phyloP scores from a whole-genome alignment of 2,329 filamentous ascomycete species.

The Clarireedia paspali region DNA sequence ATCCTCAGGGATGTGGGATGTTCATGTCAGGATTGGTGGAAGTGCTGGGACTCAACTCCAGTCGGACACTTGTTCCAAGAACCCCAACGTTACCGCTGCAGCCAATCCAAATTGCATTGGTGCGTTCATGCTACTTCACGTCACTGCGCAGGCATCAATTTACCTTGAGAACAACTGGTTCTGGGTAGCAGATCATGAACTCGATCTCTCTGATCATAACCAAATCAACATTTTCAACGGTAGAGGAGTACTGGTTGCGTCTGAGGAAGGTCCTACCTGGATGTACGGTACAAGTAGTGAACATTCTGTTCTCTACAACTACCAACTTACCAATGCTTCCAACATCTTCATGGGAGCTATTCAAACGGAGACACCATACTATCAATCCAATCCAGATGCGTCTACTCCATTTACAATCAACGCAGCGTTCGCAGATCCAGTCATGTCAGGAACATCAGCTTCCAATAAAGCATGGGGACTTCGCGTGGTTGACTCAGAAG shows the following conservation, averaged over 20 bases:
- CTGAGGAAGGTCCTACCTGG: constrained; percentile 66
- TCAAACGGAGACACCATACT: constrained; percentile 86
- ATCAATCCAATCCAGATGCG: constrained; percentile 74
- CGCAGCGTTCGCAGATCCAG: constrained; percentile 54
- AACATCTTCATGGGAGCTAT: constrained; percentile 78
- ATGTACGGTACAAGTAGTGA: constrained; percentile 69
- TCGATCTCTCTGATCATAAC: constrained; percentile 65
- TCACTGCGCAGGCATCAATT: constrained; percentile 53
- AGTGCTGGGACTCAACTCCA: constrained; percentile 73
- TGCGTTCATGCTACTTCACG: constrained; percentile 62
- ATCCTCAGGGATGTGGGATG: constrained; percentile 80
- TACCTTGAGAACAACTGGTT: constrained; percentile 89
- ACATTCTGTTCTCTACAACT: constrained; percentile 68
- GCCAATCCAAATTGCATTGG: constrained; percentile 64
- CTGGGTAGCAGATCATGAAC: constrained; percentile 86
- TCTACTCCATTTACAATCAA: constrained; percentile 56
- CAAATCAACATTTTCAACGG: constrained; percentile 86
- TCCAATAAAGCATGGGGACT: constrained; percentile 68
- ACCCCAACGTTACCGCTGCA: constrained; percentile 51
- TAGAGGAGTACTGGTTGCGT: constrained; percentile 64
- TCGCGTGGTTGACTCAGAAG: constrained; percentile 57
- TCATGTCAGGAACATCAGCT: constrained; percentile 45
- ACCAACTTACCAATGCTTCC: constrained; percentile 69
- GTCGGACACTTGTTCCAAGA: constrained; percentile 72
- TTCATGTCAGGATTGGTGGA: constrained; percentile 91